Evolutionary conservation across 2,329 filamentous ascomycete species (phyloP).

Genomic region (Cyclaneusma minus): DNA sequence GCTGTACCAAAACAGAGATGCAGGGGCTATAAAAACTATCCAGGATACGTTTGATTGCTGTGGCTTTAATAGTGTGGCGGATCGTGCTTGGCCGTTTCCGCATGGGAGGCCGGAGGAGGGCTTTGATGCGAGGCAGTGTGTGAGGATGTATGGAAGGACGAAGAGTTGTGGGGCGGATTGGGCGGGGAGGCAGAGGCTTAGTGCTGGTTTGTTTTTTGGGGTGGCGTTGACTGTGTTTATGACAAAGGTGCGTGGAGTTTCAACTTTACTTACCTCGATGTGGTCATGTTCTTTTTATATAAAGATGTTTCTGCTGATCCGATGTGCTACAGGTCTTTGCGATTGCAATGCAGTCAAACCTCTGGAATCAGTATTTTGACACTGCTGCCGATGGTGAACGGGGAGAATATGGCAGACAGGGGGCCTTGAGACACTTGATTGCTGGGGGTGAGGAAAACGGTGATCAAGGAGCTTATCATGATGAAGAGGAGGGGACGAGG

Average conservation of each 20-base stretch:
- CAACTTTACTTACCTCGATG: too few species aligned
- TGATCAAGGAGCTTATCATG: too few species aligned
- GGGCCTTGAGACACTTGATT: too few species aligned
- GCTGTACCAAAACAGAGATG: constrained; percentile 36
- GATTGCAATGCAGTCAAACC: too few species aligned
- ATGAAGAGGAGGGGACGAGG: too few species aligned
- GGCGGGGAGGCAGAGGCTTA: constrained; percentile 35
- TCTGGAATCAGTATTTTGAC: too few species aligned
- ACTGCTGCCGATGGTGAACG: too few species aligned
- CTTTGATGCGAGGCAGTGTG: constrained; percentile 24
- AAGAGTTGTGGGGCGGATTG: constrained; percentile 36
- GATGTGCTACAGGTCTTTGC: too few species aligned
- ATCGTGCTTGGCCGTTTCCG: constrained; percentile 49
- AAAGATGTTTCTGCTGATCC: too few species aligned
- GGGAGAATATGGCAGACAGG: too few species aligned
- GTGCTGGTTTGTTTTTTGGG: constrained; percentile 37
- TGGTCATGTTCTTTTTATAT: too few species aligned
- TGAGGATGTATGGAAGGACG: constrained; percentile 27
- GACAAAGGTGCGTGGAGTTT: constrained; percentile 32
- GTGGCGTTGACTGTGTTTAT: constrained; percentile 36
- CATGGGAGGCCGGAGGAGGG: constrained; percentile 10
- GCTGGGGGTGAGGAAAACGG: too few species aligned
- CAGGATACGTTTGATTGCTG: constrained; percentile 55
- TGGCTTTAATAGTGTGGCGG: constrained; percentile 38
- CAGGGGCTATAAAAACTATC: constrained; percentile 34